Evolutionary conservation across 257 asterid species (phyloP).

Genomic region (Echites panduratus): DNA sequence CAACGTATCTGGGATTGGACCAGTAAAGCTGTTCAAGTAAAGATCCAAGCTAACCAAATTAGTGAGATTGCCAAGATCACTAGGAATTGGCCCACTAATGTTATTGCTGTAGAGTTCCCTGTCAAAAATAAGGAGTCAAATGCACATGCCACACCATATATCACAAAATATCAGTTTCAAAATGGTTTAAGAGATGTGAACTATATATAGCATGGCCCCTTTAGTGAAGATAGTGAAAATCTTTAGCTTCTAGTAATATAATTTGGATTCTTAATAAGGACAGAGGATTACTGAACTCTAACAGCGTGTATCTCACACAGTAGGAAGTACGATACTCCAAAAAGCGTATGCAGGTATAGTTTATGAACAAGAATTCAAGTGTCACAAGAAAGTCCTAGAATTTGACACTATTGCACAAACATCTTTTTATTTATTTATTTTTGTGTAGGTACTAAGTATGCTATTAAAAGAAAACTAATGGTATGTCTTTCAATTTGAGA

Average conservation of each 20-base stretch:
- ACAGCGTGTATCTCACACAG: background rate
- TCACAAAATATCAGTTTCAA: background rate
- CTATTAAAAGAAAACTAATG: background rate
- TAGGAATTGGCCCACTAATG: constrained; percentile 79
- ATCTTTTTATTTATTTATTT: background rate
- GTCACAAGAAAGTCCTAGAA: background rate
- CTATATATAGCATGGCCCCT: background rate
- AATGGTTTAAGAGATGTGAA: background rate
- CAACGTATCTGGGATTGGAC: constrained; percentile 83
- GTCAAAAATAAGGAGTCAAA: constrained; percentile 16
- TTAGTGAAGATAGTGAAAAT: background rate
- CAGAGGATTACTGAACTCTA: background rate
- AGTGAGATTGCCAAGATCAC: constrained; percentile 89
- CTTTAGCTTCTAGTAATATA: background rate
- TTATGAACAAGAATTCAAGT: background rate
- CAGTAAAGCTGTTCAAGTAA: constrained; percentile 79
- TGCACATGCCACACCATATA: background rate
- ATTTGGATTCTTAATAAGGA: background rate
- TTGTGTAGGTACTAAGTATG: background rate
- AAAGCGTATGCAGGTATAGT: background rate
- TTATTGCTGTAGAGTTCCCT: constrained; percentile 97
- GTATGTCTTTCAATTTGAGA: background rate
- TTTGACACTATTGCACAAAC: background rate
- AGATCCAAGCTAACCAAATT: constrained; percentile 99
- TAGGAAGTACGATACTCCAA: background rate